Conservation (phyloP, 495 filamentous ascomycete species). For the Umbilicaria muhlenbergii region DNA sequence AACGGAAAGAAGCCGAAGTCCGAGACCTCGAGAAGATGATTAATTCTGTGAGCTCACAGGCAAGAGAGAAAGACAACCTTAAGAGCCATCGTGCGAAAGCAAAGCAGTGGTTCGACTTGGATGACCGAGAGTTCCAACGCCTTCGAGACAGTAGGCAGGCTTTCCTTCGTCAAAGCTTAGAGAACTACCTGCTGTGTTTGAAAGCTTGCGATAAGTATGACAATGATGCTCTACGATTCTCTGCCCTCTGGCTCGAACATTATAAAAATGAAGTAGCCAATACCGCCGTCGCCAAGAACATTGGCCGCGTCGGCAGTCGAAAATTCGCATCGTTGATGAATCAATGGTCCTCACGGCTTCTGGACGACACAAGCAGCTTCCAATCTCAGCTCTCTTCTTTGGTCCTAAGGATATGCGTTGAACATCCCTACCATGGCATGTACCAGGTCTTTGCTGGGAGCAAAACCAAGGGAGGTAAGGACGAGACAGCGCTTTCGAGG, state of each 20-base stretch:
- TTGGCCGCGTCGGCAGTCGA: conserved; percentile 60
- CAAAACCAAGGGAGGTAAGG: conserved; percentile 48
- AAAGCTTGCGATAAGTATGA: conserved; percentile 74
- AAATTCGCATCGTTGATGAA: conserved; percentile 95
- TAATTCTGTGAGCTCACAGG: conserved; percentile 22
- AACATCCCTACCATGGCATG: conserved; percentile 93
- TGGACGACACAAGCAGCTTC: conserved; percentile 52
- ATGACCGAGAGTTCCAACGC: conserved; percentile 72
- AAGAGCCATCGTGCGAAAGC: conserved; percentile 40
- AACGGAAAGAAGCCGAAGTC: conserved; percentile 69
- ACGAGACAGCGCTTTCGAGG: conserved; percentile 56
- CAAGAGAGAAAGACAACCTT: conserved; percentile 34
- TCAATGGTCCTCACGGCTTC: conserved; percentile 79
- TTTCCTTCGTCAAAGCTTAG: conserved; percentile 73
- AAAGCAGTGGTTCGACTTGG: conserved; percentile 78
- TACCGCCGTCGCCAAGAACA: conserved; percentile 50
- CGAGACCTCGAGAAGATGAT: conserved; percentile 45
- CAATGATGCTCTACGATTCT: conserved; percentile 84
- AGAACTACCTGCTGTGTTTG: conserved; percentile 83
- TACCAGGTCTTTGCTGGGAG: conserved; percentile 81
- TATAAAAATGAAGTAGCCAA: conserved; percentile 58
- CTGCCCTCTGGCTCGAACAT: conserved; percentile 83
- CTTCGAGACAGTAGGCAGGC: conserved; percentile 57
- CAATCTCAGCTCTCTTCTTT: conserved; percentile 57
- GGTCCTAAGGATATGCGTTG: conserved; percentile 64